phyloP scores from a whole-genome alignment of 371 early-diverging fungal species.

The Rhizomucor miehei region DNA sequence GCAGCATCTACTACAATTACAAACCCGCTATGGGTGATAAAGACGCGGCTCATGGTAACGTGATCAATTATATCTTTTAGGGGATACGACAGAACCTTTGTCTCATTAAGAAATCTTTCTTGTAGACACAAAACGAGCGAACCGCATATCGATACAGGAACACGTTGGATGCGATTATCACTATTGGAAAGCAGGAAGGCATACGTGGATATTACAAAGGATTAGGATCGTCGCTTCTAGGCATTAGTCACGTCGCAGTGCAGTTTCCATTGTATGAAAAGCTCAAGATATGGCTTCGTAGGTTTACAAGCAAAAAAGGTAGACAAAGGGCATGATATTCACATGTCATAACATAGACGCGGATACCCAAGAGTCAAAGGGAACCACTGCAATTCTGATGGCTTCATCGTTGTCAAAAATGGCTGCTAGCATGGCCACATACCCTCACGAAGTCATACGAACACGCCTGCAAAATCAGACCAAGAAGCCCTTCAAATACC shows the following conservation, averaged over 20 bases:
- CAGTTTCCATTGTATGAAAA: constrained; percentile 96
- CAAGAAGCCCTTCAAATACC: constrained; percentile 68
- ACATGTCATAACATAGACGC: constrained; percentile 6
- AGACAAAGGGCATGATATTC: neutral
- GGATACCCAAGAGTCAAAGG: constrained; percentile 19
- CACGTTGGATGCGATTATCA: constrained; percentile 68
- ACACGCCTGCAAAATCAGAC: constrained; percentile 89
- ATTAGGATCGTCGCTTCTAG: constrained; percentile 84
- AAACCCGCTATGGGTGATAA: constrained; percentile 94
- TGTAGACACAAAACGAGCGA: constrained; percentile 67
- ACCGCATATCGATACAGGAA: constrained; percentile 72
- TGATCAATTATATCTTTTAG: too few species aligned
- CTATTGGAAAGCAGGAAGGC: constrained; percentile 71
- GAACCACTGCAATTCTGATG: constrained; percentile 63
- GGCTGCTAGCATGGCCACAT: constrained; percentile 83
- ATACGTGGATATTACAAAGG: constrained; percentile 85
- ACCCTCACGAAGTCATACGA: constrained; percentile 80
- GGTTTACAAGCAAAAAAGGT: constrained; percentile 12
- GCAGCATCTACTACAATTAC: constrained; percentile 74
- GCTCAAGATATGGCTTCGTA: constrained; percentile 68
- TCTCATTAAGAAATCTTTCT: neutral
- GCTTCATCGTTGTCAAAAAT: constrained; percentile 87
- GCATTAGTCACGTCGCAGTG: constrained; percentile 90
- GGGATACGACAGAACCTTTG: too few species aligned
- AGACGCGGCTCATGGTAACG: constrained; percentile 87